Base-by-base conservation (phyloP, 805 yeast genomes). In the Peterozyma xylosa region DNA sequence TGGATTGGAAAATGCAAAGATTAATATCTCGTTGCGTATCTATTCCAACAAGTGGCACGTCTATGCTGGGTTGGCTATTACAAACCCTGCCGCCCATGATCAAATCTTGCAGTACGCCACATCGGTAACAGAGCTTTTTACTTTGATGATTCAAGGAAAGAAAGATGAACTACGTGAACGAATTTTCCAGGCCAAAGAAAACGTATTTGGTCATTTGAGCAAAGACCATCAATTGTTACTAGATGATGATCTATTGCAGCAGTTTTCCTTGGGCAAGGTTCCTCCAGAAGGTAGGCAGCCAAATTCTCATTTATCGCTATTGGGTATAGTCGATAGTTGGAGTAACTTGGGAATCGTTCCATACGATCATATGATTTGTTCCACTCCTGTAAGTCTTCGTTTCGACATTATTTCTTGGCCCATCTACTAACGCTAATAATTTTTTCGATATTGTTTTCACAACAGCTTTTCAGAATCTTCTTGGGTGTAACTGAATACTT, bases 41-140 rank as follows among this genome's bases (percentile, higher is more conserved):
- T 93, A 73, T 61, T 80, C 96, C 14, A 93, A 90, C 63, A 89
- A 90, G 63, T 93, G 96, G 95, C 99, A 93, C 60, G 98, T 93
- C 30, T 93, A 93, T 58, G 98, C 98, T 5, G 99, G 99, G 0
- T 70, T 93, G 54, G 97, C 98, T 9, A 91, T 93, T 52, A 85
- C 96, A 1, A 93, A 93, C 56, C 97, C 96, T 1, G 78, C 90
- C 37, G 97, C 98, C 1, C 97, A 91, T 56, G 77, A 74, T 35
- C 98, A 93, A 63, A 83, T 95, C 15, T 70, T 86, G 51, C 97
- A 90, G 59, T 93, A 91, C 59, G 84, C 98, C 2, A 74, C 76
- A 33, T 85, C 96, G 1, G 83, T 84, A 2, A 83, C 93, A 1
- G 93, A 86, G 44, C 67, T 93, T 38, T 90, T 84, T 59, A 77